Evolutionary conservation across 352 stramenopile genomes (phyloP).

Genomic region (Phytophthora pseudosyringae): DNA sequence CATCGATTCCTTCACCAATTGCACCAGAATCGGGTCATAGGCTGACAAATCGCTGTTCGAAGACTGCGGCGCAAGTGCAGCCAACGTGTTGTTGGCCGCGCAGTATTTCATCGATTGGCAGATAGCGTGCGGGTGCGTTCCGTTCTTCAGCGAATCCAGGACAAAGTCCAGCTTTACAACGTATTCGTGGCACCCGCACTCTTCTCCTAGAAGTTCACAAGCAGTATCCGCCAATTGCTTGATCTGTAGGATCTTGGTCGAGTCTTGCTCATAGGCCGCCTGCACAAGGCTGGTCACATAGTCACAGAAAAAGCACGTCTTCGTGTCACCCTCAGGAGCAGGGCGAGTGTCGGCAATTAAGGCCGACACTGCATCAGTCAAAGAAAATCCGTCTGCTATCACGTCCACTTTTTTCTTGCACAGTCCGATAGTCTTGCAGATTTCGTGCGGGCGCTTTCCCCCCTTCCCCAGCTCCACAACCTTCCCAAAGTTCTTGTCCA

Average conservation of each 20-base stretch:
- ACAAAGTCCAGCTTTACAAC: no score
- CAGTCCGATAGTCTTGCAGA: conserved; percentile 58
- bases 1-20: conserved; percentile 48
- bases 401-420: conserved; percentile 38
- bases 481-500: conserved; percentile 66
- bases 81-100: conserved; percentile 1
- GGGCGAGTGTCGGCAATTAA: background rate
- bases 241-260: conserved; percentile 36
- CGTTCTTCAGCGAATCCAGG: conserved; percentile 29
- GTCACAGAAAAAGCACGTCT: conserved; percentile 60
- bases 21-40: conserved; percentile 37
- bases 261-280: conserved; percentile 36
- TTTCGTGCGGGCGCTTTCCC: conserved; percentile 55
- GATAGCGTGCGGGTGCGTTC: conserved; percentile 41
- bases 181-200: conserved; percentile 11
- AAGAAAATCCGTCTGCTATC: no score
- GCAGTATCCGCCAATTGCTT: conserved; percentile 22
- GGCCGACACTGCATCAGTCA: no score
- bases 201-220: conserved; percentile 37
- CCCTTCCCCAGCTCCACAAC: conserved; percentile 66
- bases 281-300: conserved; percentile 41
- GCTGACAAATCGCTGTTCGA: conserved; percentile 19
- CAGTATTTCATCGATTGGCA: conserved; percentile 47
- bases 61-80: background rate
- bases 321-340: conserved; percentile 24